These are phyloP conservation scores for Pseudogymnoascus sp. DNA, from an alignment of 2,329 filamentous ascomycete genomes.

Conservation along the genomic window DNA sequence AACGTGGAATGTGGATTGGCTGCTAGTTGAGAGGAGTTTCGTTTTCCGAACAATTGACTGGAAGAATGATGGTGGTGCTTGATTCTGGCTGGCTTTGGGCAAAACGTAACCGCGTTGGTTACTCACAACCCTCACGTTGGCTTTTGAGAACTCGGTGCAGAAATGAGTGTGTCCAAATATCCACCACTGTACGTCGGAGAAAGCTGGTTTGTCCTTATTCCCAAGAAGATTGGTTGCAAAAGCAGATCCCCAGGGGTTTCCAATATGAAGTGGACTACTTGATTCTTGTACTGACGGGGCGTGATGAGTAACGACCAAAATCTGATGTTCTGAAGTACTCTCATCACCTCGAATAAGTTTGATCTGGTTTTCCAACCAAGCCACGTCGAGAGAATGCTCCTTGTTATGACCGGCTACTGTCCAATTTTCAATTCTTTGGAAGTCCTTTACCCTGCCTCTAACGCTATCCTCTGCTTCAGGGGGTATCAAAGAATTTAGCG, in stretches of 20 bases:
- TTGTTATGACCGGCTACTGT: conserved; percentile 42
- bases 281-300: conserved; percentile 44
- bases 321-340: conserved; percentile 14
- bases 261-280: conserved; percentile 41
- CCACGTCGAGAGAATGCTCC: conserved; percentile 39
- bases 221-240: conserved; percentile 46
- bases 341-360: conserved; percentile 16
- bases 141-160: conserved; percentile 33
- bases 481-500: conserved; percentile 48
- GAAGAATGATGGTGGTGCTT: not conserved
- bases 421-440: conserved; percentile 47
- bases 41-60: not conserved
- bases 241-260: conserved; percentile 40
- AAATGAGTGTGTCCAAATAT: conserved; percentile 41
- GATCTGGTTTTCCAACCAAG: conserved; percentile 42
- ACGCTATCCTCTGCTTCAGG: conserved; percentile 34
- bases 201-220: conserved; percentile 10
- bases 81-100: conserved; percentile 13
- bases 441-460: conserved; percentile 43
- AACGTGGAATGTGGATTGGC: not conserved
- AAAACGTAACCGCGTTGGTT: conserved; percentile 39
- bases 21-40: not conserved
- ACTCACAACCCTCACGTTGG: conserved; percentile 31
- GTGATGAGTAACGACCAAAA: conserved; percentile 52
- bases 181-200: conserved; percentile 32